phyloP scores from a whole-genome alignment of 345 rosid species.

The Excoecaria cochinchinensis region DNA sequence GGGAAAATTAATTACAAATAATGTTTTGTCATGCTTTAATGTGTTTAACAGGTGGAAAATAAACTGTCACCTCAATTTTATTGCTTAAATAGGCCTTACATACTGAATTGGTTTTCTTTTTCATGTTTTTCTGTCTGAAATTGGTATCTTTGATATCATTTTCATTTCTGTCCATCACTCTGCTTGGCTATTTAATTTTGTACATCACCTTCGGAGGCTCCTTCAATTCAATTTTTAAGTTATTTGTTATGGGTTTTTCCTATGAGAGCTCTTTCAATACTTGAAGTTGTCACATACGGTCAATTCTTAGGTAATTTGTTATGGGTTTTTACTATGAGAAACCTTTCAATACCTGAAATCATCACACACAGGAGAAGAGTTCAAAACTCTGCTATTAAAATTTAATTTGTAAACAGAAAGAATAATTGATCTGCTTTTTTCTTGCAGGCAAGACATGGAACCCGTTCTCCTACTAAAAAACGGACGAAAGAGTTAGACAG shows the following conservation, averaged over 20 bases:
- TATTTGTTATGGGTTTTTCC: no score
- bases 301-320: background rate
- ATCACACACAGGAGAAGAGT: background rate
- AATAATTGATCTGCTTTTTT: background rate
- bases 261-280: no score
- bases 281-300: no score
- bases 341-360: background rate
- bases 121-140: background rate
- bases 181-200: background rate
- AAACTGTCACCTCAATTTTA: background rate
- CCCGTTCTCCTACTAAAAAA: constrained; percentile 93
- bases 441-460: constrained; percentile 88
- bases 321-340: background rate
- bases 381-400: background rate
- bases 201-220: background rate
- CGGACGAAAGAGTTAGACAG: constrained; percentile 67
- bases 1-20: background rate
- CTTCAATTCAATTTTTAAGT: background rate
- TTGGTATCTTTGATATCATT: no score
- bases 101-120: background rate
- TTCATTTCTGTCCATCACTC: background rate
- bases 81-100: background rate
- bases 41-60: background rate
- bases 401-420: background rate
- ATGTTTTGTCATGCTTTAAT: background rate